Evolutionary conservation across 2,329 filamentous ascomycete species (phyloP), one percentile per base, ranked within the genome.

Genomic region (Knufia petricola): DNA sequence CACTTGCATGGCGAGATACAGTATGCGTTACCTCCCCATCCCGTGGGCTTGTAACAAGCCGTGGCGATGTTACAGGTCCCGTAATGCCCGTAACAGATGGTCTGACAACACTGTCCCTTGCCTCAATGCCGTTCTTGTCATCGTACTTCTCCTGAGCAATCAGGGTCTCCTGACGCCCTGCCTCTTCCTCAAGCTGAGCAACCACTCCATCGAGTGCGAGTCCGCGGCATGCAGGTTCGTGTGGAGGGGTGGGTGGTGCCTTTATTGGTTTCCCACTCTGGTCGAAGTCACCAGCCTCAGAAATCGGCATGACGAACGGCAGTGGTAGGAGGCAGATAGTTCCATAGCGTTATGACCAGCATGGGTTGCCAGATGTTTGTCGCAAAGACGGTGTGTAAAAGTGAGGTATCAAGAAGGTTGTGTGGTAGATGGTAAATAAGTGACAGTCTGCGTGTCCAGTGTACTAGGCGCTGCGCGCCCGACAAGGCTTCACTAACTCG

Each of bases 251-350:
- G 21, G 20, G 23, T 15, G 32, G 44, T 19, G n/a, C 24, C 15
- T 19, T 39, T 24, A 47, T 38, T 15, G 34, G 34, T 20, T 38
- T n/a, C 24, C 17, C 32, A 38, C 39, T 39, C 3, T 17, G 23
- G 23, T 47, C 34, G 8, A 47, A 30, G 21, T 47, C 44, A 47
- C 44, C 44, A 20, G 17, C 34, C 15, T 47, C 44, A 21, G 39
- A 38, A 30, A 21, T 28, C 44, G 44, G 44, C 44, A 47, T 47
- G 23, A 30, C 44, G 44, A 28, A 24, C 6, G 23, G 21, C 23
- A 15, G 39, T 26, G 21, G 8, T n/a, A 3, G 19, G 23, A 28
- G 23, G 21, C 21, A 15, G 24, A 42, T 32, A 23, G 10, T 44
- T 44, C 41, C 41, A 44, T 44, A 31, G 20, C 28, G 19, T 9